Base-by-base conservation (phyloP, 2,329 filamentous ascomycete genomes). In the Neocatenulostroma microsporum region DNA sequence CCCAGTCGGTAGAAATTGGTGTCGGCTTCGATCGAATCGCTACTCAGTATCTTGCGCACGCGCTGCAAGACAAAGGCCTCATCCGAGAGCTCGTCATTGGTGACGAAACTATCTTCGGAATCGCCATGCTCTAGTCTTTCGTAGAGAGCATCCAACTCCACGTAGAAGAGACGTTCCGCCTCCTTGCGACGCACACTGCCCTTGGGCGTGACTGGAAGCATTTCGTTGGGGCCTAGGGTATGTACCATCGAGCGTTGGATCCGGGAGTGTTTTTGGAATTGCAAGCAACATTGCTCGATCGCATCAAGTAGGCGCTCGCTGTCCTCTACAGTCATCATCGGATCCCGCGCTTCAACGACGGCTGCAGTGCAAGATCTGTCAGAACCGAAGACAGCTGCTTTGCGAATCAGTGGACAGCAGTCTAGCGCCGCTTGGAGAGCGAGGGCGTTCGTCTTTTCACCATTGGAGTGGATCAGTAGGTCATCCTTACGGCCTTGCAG, bases 121-220 rank as follows among this genome's bases (percentile, higher is more conserved):
- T 8, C 14, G n/a, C 31, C 31, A 11, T 34, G 12, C 21, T 34
- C 31, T 11, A 34, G 21, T 6, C n/a, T 5, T 3, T 19, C 18
- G 21, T 34, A 34, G 8, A 34, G 10, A 13, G 10, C 20, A 3
- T 34, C 21, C n/a, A 34, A 18, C 19, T 23, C 31, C 7, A n/a
- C 7, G 8, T 13, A 11, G 21, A 23, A 34, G 7, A 34, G 4
- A 3, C 19, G 21, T 21, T 34, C 31, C 7, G 21, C 31, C 15
- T 34, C 31, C 17, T 34, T 34, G 7, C 31, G 31, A 9, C 31
- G 31, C 10, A 34, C 31, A 24, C 31, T 34, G 9, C 31, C 31
- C 8, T 34, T 34, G 6, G 31, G 31, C 3, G 31, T 34, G 3
- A 34, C 31, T 12, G 31, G 31, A 11, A 34, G 17, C 3, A 25